Evolutionary conservation across 306 rosid species (phyloP).

Genomic region (Citrullus colocynthis): DNA sequence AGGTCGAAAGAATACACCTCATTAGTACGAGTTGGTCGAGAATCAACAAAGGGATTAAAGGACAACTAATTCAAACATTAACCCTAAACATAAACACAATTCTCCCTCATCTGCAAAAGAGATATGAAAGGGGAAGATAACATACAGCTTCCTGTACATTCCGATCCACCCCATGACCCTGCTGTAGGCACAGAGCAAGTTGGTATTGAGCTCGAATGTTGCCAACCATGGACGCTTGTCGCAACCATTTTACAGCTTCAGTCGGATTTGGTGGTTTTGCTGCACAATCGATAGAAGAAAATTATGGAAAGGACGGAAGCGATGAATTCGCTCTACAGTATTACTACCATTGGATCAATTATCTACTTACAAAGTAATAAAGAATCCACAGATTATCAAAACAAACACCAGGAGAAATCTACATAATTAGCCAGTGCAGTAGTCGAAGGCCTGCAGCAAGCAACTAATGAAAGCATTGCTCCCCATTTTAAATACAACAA

Average conservation of each 20-base stretch:
- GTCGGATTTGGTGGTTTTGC: slow-evolving; percentile 60
- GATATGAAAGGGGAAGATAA: slow-evolving; percentile 1
- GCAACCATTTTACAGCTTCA: slow-evolving; percentile 61
- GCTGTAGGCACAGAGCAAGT: slow-evolving; percentile 78
- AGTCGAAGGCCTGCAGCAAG: neutral
- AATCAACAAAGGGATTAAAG: neutral
- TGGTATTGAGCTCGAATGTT: slow-evolving; percentile 78
- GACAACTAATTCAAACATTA: neutral
- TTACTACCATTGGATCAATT: neutral
- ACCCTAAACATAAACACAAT: neutral
- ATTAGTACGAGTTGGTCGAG: neutral
- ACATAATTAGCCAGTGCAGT: neutral
- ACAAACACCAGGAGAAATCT: neutral
- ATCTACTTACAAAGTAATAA: neutral
- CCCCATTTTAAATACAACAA: neutral
- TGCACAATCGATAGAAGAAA: slow-evolving; percentile 11
- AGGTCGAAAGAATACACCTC: neutral
- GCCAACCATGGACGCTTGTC: slow-evolving; percentile 44
- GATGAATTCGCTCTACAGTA: neutral
- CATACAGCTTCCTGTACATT: slow-evolving; percentile 61
- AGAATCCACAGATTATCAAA: neutral
- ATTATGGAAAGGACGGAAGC: neutral
- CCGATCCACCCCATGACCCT: slow-evolving; percentile 30
- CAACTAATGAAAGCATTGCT: neutral
- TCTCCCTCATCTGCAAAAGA: neutral